These are phyloP conservation scores for Erodium texanum DNA, from an alignment of 441 rosid species.

Conservation along the genomic window DNA sequence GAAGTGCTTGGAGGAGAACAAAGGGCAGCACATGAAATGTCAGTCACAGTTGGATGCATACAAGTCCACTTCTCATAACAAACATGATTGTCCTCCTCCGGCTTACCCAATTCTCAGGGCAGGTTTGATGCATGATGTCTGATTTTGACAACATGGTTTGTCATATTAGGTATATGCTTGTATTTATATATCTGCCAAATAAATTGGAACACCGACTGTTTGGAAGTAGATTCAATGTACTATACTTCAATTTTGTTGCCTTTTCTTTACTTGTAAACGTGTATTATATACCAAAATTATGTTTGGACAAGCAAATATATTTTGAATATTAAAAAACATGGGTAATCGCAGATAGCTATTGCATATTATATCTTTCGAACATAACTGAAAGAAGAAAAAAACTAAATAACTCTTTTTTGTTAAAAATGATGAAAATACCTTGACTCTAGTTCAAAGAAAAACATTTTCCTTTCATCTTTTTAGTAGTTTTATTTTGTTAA, in stretches of 20 bases:
- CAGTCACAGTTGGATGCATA: constrained; percentile 7
- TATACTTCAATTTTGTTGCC: not conserved
- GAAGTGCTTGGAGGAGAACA: constrained; percentile 9
- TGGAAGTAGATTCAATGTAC: not conserved
- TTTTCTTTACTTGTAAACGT: not conserved
- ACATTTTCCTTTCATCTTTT: too few relatives aligned
- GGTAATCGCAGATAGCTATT: too few relatives aligned
- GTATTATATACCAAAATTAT: not conserved
- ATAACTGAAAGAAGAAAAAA: too few relatives aligned
- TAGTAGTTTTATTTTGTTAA: too few relatives aligned
- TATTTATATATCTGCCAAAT: not conserved
- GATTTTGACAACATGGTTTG: not conserved
- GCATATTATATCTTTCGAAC: too few relatives aligned
- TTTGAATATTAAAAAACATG: too few relatives aligned
- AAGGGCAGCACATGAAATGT: constrained; percentile 3
- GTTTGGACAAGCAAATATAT: not conserved
- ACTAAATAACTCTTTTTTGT: too few relatives aligned
- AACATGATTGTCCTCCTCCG: not conserved
- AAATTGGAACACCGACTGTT: not conserved
- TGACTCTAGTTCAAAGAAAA: too few relatives aligned
- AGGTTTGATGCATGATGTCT: constrained; percentile 8
- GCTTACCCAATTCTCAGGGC: constrained; percentile 3
- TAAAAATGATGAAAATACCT: too few relatives aligned
- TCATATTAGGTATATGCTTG: not conserved
- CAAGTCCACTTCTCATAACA: constrained; percentile 2